Conservation (phyloP, 1,139 yeast genomes). For the Suhomyces wounanorum region DNA sequence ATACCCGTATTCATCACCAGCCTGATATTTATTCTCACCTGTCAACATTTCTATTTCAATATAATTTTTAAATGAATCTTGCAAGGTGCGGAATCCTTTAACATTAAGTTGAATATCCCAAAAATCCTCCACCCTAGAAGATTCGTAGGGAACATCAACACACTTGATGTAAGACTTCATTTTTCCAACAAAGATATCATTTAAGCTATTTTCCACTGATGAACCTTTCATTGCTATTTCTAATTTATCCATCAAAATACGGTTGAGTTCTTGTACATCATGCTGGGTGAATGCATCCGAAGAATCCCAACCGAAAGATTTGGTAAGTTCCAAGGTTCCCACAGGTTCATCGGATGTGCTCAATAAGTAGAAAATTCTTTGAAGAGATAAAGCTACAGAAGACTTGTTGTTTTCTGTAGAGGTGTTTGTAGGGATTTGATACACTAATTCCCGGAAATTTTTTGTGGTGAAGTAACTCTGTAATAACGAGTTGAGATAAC, state of each 20-base stretch:
- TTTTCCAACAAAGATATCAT: slow-evolving; percentile 89
- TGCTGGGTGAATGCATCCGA: slow-evolving; percentile 97
- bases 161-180: slow-evolving; percentile 96
- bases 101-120: slow-evolving; percentile 98
- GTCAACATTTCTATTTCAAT: slow-evolving; percentile 85
- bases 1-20: slow-evolving; percentile 79
- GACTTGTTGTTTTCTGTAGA: slow-evolving; percentile 9
- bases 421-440: slow-evolving; percentile 72
- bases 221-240: slow-evolving; percentile 94
- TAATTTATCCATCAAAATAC: slow-evolving; percentile 91
- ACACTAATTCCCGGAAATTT: slow-evolving; percentile 79
- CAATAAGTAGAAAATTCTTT: slow-evolving; percentile 79
- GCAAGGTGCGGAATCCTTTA: slow-evolving; percentile 71
- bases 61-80: slow-evolving; percentile 80
- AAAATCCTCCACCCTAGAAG: slow-evolving; percentile 88
- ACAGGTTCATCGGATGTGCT: slow-evolving; percentile 74
- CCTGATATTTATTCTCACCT: slow-evolving; percentile 95
- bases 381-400: slow-evolving; percentile 81
- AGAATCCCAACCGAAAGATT: slow-evolving; percentile 96
- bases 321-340: slow-evolving; percentile 83
- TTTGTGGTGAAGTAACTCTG: slow-evolving; percentile 91
- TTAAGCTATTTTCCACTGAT: slow-evolving; percentile 74
- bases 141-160: slow-evolving; percentile 92
- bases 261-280: slow-evolving; percentile 94
- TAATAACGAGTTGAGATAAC: slow-evolving; percentile 86